These are phyloP conservation scores for Xylaria cubensis DNA, from an alignment of 495 filamentous ascomycete genomes.

Conservation along the genomic window DNA sequence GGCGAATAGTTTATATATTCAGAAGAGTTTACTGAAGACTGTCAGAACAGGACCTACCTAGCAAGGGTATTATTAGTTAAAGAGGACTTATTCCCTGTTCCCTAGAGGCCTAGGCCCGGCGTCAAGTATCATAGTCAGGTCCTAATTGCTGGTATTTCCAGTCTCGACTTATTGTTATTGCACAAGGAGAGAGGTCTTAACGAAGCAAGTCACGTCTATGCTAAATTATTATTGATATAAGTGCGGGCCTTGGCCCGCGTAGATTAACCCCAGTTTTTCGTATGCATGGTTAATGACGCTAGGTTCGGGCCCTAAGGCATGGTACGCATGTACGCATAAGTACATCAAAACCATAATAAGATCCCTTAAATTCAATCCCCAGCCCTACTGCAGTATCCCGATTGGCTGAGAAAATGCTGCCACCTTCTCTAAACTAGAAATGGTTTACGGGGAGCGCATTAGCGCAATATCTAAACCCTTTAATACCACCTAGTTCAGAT, in stretches of 20 bases:
- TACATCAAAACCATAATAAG: background rate
- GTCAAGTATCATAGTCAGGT: background rate
- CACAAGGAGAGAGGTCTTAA: too few relatives aligned
- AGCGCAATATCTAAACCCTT: background rate
- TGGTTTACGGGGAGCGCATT: conserved; percentile 6
- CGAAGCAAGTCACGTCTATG: too few relatives aligned
- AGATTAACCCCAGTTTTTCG: background rate
- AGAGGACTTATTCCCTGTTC: background rate
- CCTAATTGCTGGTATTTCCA: background rate
- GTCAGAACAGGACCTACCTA: background rate
- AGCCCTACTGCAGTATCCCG: background rate
- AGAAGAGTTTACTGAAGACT: background rate
- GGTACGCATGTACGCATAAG: background rate
- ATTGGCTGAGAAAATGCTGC: background rate
- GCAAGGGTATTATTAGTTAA: background rate
- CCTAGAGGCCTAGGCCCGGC: background rate
- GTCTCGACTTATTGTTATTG: background rate
- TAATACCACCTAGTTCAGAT: background rate
- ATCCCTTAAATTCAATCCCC: background rate
- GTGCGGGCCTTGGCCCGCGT: background rate
- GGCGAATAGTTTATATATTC: conserved; percentile 6
- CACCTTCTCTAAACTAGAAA: background rate
- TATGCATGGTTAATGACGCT: background rate
- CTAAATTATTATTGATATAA: background rate
- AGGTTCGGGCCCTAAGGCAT: background rate